A percentile compares a stretch with the other conserved stretches of the same genome.
These are phyloP conservation scores for Tympanopsis confertula DNA, from an alignment of 2,329 filamentous ascomycete species.

Conservation along the genomic window DNA sequence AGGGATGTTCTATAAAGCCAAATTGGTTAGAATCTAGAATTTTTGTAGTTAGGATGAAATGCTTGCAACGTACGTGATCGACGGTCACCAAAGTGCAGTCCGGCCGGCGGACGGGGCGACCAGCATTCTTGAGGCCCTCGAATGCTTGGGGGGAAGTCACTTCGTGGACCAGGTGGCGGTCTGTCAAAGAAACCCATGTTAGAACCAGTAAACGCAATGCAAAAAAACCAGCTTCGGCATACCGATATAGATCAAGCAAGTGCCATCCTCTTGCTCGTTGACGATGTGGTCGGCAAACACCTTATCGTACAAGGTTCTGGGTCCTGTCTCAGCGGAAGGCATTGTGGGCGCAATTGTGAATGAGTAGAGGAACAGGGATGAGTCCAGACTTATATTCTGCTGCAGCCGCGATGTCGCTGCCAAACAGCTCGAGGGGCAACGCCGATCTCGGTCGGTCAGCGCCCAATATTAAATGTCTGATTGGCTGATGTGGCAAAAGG, in stretches of 20 bases:
- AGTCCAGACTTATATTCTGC: background rate
- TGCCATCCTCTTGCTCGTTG: constrained; percentile 89
- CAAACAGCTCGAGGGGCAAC: background rate
- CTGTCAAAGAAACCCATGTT: no score
- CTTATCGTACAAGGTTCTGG: constrained; percentile 92
- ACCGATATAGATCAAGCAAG: constrained; percentile 87
- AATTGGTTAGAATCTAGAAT: constrained; percentile 1
- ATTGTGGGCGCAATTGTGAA: constrained; percentile 40
- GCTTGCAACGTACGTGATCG: constrained; percentile 82
- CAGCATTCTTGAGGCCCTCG: constrained; percentile 83
- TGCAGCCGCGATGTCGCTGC: background rate
- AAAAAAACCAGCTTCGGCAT: no score
- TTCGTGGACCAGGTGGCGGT: constrained; percentile 93
- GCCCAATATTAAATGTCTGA: background rate
- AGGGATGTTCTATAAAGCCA: constrained; percentile 65
- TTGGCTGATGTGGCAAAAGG: background rate
- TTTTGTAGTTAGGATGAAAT: no score
- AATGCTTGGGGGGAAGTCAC: constrained; percentile 99
- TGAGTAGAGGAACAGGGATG: background rate
- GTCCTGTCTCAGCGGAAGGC: constrained; percentile 61
- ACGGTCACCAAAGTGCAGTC: constrained; percentile 95
- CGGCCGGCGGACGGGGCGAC: constrained; percentile 76
- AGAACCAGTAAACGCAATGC: no score
- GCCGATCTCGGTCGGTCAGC: background rate
- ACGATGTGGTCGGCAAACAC: constrained; percentile 90